Conservation (phyloP, 2,329 filamentous ascomycete genomes). For the Cladophialophora yegresii region DNA sequence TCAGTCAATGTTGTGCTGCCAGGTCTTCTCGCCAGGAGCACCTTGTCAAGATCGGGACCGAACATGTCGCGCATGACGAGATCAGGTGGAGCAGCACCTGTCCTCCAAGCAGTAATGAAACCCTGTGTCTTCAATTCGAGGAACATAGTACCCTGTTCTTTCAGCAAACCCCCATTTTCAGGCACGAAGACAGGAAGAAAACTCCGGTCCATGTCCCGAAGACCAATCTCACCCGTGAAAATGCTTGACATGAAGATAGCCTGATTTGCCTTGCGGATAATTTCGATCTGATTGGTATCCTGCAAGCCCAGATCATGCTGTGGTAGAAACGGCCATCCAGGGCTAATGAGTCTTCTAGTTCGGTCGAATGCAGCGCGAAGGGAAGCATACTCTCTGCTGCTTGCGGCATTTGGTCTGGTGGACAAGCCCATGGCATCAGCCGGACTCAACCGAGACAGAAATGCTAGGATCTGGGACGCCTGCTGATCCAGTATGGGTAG, state of each 20-base stretch:
- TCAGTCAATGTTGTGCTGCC: constrained; percentile 58
- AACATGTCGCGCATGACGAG: constrained; percentile 63
- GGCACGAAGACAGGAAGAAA: constrained; percentile 67
- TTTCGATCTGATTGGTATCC: constrained; percentile 57
- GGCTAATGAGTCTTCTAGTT: constrained; percentile 62
- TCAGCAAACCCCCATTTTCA: constrained; percentile 59
- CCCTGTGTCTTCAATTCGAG: constrained; percentile 68
- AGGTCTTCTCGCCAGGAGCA: constrained; percentile 57
- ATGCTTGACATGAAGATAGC: constrained; percentile 66
- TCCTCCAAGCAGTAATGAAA: constrained; percentile 63
- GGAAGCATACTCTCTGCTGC: constrained; percentile 63
- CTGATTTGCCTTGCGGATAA: constrained; percentile 64
- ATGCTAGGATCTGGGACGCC: constrained; percentile 43
- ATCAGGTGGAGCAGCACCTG: constrained; percentile 57
- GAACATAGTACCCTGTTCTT: constrained; percentile 62
- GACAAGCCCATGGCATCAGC: constrained; percentile 58
- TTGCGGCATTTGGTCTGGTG: constrained; percentile 56
- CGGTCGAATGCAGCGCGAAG: constrained; percentile 65
- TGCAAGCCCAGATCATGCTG: constrained; percentile 55
- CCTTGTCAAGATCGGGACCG: constrained; percentile 57
- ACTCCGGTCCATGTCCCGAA: constrained; percentile 63
- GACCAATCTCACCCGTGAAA: constrained; percentile 65
- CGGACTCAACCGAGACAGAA: constrained; percentile 28
- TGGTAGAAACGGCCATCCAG: constrained; percentile 59
- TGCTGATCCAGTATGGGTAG: constrained; percentile 63